These are phyloP conservation scores for Ogataea paradorogensis DNA, from an alignment of 805 yeast species.

Conservation along the genomic window DNA sequence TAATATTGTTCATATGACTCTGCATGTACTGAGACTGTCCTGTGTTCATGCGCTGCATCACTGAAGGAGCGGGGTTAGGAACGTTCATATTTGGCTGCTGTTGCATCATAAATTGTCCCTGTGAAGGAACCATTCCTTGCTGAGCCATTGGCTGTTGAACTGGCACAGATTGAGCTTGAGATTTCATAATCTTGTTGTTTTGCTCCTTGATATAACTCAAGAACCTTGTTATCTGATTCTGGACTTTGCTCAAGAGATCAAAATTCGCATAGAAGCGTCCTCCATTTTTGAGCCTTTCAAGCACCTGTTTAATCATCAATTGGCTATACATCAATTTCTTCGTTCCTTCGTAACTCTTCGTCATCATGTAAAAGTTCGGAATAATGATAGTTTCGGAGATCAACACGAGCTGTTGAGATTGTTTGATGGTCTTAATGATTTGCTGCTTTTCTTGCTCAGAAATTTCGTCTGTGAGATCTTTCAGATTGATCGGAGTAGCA, in stretches of 20 bases:
- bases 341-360: conserved; percentile 73
- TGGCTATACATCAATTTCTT: conserved; percentile 74
- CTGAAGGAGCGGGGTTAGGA: conserved; percentile 9
- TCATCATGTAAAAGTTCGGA: conserved; percentile 73
- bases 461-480: conserved; percentile 61
- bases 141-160: conserved; percentile 15
- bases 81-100: conserved; percentile 12
- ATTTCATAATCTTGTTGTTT: conserved; percentile 27
- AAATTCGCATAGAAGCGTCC: conserved; percentile 66
- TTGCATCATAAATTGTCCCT: conserved; percentile 19
- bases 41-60: conserved; percentile 13
- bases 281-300: conserved; percentile 55
- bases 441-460: conserved; percentile 61
- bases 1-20: conserved; percentile 12
- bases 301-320: conserved; percentile 71
- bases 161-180: conserved; percentile 21
- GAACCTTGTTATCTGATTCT: conserved; percentile 69
- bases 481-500: conserved; percentile 59
- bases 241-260: conserved; percentile 65
- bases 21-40: conserved; percentile 13
- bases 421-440: conserved; percentile 53
- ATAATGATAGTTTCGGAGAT: conserved; percentile 68
- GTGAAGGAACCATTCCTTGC: conserved; percentile 19
- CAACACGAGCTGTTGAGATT: conserved; percentile 57
- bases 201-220: conserved; percentile 71